Conservation (phyloP, 495 filamentous ascomycete genomes). For the Sporormia fimetaria region DNA sequence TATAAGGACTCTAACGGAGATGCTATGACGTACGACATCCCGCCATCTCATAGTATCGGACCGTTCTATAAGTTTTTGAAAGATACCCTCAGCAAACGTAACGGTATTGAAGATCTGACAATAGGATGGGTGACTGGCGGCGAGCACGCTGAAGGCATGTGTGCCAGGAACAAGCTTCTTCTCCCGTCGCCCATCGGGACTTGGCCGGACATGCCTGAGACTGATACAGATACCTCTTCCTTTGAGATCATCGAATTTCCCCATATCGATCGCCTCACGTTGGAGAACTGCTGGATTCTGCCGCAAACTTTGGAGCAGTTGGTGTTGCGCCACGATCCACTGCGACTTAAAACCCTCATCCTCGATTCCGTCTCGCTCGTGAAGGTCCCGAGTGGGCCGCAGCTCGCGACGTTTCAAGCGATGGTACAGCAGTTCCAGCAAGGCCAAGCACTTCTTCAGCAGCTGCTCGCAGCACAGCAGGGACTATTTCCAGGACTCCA, state of each 20-base stretch:
- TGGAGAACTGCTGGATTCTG: slow-evolving; percentile 33
- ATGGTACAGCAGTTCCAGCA: slow-evolving; percentile 2
- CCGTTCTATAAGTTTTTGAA: slow-evolving; percentile 38
- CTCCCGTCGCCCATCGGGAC: slow-evolving; percentile 40
- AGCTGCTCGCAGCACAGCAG: background rate
- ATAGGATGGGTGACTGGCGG: slow-evolving; percentile 48
- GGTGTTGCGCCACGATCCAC: slow-evolving; percentile 19
- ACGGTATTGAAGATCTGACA: slow-evolving; percentile 39
- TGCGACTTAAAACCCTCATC: slow-evolving; percentile 22
- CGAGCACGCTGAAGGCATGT: slow-evolving; percentile 42
- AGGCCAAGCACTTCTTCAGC: slow-evolving; percentile 4
- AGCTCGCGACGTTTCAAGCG: background rate
- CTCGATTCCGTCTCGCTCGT: slow-evolving; percentile 30
- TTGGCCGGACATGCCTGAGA: background rate
- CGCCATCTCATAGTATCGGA: slow-evolving; percentile 35
- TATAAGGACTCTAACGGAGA: slow-evolving; percentile 32
- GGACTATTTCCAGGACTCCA: slow-evolving; percentile 1
- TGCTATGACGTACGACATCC: slow-evolving; percentile 32
- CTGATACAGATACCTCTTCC: background rate
- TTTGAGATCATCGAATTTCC: slow-evolving; percentile 17
- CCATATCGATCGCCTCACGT: slow-evolving; percentile 28
- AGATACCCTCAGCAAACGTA: slow-evolving; percentile 30
- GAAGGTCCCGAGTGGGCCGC: background rate
- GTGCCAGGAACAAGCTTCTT: slow-evolving; percentile 41
- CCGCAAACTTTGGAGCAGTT: slow-evolving; percentile 24